Base-by-base conservation (phyloP, 306 rosid species). In the Gastrolobium bilobum region DNA sequence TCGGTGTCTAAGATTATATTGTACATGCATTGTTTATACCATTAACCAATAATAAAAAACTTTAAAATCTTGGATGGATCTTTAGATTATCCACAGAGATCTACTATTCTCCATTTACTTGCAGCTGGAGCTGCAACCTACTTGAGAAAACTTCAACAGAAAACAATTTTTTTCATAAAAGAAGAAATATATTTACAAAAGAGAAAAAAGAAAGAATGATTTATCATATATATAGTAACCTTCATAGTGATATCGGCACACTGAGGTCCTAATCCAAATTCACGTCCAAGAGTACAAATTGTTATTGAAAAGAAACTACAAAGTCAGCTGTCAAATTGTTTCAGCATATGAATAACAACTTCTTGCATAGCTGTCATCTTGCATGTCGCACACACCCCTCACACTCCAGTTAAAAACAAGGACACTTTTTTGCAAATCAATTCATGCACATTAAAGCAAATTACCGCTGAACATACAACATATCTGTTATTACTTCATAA, bases 71-170 rank as follows among this genome's bases (percentile, higher is more conserved):
- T 61, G 54, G 46, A 57, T 56, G 52, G 59, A 77, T 37, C 37
- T 37, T 71, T 63, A 63, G 66, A 47, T 7, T 44, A 79, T 47
- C 37, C 77, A 47, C 10, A 57, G 1, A 20, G 42, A 26, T 70
- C 4, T 35, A 38, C 31, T 43, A 29, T 68, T 52, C 52, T 77
- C 61, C 11, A 76, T 54, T 33, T 77, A 71, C 46, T 26, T 63
- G 52, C 53, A 70, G 37, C 59, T 14, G 40, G 66, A 80, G 58
- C 73, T 44, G 8, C 61, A 70, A 61, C 20, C 8, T 68, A 56
- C 80, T 9, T 20, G 50, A 34, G 53, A 20, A 43, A 54, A 56
- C 44, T 65, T 73, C 37, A 66, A 13, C 10, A 40, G 35, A 6
- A 31, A 30, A 76, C 57, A 14, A 31, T 13, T 76, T 10, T 48